phyloP scores from a whole-genome alignment of 257 asterid species.

The Verbascum thapsus region DNA sequence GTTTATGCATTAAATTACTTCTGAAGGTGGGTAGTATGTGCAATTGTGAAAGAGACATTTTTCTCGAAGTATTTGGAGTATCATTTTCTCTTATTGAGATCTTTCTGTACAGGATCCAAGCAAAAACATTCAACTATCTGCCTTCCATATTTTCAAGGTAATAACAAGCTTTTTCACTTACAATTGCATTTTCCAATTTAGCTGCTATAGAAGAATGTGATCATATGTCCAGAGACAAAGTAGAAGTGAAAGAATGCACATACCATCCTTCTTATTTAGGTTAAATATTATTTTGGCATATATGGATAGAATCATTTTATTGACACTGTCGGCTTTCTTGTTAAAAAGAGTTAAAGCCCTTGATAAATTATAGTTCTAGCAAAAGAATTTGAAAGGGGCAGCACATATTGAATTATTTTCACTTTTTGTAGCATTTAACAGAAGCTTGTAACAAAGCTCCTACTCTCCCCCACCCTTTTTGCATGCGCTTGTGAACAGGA shows the following conservation, averaged over 20 bases:
- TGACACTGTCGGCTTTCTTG: neutral
- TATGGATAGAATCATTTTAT: neutral
- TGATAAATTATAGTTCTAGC: neutral
- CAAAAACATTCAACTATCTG: conserved; percentile 91
- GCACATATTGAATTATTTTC: neutral
- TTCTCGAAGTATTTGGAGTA: conserved; percentile 11
- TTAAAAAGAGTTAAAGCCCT: neutral
- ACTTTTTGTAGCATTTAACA: neutral
- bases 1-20: conserved; percentile 23
- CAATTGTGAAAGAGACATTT: conserved; percentile 16
- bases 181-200: conserved; percentile 18
- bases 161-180: conserved; percentile 24
- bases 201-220: conserved; percentile 2
- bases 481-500: too few relatives aligned
- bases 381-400: neutral
- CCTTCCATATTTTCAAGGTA: conserved; percentile 98
- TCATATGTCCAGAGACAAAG: conserved; percentile 25
- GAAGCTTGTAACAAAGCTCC: neutral
- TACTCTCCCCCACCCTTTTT: too few relatives aligned
- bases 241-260: conserved; percentile 20
- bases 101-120: conserved; percentile 76
- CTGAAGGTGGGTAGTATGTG: conserved; percentile 3
- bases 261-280: conserved; percentile 13
- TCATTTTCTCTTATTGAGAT: conserved; percentile 25
- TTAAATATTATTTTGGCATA: neutral